A percentile compares a stretch with the other conserved stretches of the same genome.
Evolutionary conservation across 768 basidiomycete species (phyloP).

Genomic region (Tylopilus subfusipes): DNA sequence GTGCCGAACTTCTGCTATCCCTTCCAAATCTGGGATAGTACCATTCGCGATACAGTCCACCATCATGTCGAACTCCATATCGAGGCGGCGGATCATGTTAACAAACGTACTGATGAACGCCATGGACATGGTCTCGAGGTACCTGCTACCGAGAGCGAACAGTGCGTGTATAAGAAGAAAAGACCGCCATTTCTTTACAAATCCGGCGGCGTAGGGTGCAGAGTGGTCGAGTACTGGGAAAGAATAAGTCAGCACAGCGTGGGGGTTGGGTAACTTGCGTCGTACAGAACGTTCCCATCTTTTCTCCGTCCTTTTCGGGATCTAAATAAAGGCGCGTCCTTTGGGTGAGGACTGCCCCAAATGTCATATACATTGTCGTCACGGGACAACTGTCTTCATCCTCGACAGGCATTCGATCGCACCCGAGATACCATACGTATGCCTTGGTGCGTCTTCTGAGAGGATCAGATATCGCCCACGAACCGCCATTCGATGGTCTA

Average conservation of each 20-base stretch:
- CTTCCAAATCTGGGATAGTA: background rate
- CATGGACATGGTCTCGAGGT: constrained; percentile 2
- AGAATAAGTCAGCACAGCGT: background rate
- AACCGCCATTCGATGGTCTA: background rate
- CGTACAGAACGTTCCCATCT: constrained; percentile 10
- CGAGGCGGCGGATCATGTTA: background rate
- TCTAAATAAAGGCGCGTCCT: background rate
- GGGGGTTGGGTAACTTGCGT: background rate
- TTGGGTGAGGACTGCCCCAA: background rate
- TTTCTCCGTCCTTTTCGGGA: constrained; percentile 6
- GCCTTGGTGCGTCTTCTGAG: constrained; percentile 5
- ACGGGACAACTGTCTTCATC: background rate
- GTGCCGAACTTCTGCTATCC: background rate
- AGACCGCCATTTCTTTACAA: constrained; percentile 9
- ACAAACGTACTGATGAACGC: background rate
- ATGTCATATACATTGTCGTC: background rate
- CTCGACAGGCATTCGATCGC: background rate
- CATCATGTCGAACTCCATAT: background rate
- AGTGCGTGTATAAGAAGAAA: constrained; percentile 14
- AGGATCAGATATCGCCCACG: background rate
- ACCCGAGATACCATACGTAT: background rate
- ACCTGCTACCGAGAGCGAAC: constrained; percentile 2
- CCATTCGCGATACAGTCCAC: background rate
- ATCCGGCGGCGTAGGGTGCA: constrained; percentile 4
- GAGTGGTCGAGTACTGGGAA: constrained; percentile 4